Conservation (phyloP, 306 rosid species). For the Leucaena leucocephala region DNA sequence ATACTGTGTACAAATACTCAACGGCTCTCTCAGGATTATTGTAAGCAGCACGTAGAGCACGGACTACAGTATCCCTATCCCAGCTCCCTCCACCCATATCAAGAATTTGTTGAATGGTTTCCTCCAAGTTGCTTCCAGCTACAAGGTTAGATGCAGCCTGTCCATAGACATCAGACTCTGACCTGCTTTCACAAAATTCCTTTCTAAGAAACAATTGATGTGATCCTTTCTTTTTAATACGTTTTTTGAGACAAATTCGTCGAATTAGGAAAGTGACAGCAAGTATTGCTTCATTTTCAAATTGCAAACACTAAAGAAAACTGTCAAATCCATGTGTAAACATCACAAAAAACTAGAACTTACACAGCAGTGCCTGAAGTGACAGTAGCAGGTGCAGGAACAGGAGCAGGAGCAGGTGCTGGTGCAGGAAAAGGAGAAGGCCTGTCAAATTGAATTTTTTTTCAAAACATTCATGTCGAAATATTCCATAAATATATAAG, state of each 20-base stretch:
- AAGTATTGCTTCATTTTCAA: not conserved
- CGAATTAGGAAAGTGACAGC: not conserved
- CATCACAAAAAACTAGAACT: conserved; percentile 6
- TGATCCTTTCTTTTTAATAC: not conserved
- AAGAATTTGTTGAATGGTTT: conserved; percentile 64
- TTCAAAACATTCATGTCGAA: conserved; percentile 2
- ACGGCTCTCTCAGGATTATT: conserved; percentile 92
- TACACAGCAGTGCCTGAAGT: conserved; percentile 50
- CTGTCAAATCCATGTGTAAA: not conserved
- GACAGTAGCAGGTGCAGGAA: conserved; percentile 13
- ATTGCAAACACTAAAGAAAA: conserved; percentile 5
- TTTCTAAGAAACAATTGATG: not conserved
- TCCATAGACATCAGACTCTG: conserved; percentile 57
- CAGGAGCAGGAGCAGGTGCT: conserved; percentile 24
- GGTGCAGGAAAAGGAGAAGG: conserved; percentile 35
- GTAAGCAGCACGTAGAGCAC: conserved; percentile 85
- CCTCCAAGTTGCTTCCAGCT: conserved; percentile 76
- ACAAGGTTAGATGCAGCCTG: conserved; percentile 79
- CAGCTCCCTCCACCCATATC: conserved; percentile 89
- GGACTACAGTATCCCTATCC: conserved; percentile 79
- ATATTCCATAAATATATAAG: too few species aligned
- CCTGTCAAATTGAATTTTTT: conserved; percentile 43
- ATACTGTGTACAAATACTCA: conserved; percentile 78
- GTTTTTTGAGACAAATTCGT: not conserved
- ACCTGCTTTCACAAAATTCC: conserved; percentile 48